These are phyloP conservation scores for Xylariales sp. DNA, from an alignment of 2,329 filamentous ascomycete species.

Conservation along the genomic window DNA sequence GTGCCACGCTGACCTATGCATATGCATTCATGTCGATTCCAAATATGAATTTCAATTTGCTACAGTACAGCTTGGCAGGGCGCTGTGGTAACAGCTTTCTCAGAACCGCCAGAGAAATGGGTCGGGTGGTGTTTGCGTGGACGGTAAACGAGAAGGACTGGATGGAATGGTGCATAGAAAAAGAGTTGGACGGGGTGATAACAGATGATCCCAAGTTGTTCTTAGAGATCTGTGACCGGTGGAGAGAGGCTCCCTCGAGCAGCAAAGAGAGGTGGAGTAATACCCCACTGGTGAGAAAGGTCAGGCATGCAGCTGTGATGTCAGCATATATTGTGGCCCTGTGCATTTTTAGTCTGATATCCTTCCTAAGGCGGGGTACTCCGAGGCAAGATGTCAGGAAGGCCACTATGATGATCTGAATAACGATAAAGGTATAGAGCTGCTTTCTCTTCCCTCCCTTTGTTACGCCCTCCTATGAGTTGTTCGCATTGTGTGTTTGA, in stretches of 20 bases:
- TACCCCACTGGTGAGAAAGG: too few relatives aligned
- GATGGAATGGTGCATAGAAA: constrained; percentile 77
- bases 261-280: too few relatives aligned
- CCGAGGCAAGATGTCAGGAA: not conserved
- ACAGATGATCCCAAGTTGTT: constrained; percentile 77
- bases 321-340: too few relatives aligned
- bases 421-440: too few relatives aligned
- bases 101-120: constrained; percentile 47
- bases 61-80: constrained; percentile 64
- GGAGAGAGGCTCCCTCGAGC: not conserved
- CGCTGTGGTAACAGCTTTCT: constrained; percentile 65
- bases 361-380: not conserved
- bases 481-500: too few relatives aligned
- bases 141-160: constrained; percentile 75
- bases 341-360: not conserved
- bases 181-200: constrained; percentile 73
- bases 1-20: constrained; percentile 63
- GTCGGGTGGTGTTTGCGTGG: constrained; percentile 70
- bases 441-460: too few relatives aligned
- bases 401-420: too few relatives aligned
- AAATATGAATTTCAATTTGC: constrained; percentile 73
- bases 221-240: constrained; percentile 50
- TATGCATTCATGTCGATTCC: constrained; percentile 64
- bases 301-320: too few relatives aligned
- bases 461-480: too few relatives aligned